Evolutionary conservation across 116 monocot species (phyloP).

Genomic region (Phalaenopsis hybrid): DNA sequence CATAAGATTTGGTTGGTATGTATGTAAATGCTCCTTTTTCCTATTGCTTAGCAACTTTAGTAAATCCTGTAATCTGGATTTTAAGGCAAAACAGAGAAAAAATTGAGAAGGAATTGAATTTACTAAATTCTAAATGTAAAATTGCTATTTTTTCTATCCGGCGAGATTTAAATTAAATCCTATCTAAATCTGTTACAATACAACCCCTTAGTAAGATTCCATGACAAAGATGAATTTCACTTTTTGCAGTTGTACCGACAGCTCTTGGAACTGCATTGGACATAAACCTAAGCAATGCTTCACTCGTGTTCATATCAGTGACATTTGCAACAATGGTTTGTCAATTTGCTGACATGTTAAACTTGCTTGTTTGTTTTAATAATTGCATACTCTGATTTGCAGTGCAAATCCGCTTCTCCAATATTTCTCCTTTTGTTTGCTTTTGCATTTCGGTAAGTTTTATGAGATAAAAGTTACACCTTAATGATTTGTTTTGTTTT

Average conservation of each 20-base stretch:
- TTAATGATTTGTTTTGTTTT: background rate
- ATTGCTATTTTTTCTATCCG: no score
- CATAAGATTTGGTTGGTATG: no score
- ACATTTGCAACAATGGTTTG: constrained; percentile 98
- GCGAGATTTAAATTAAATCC: no score
- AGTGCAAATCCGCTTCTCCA: constrained; percentile 97
- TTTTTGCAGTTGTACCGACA: constrained; percentile 81
- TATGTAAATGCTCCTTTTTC: no score
- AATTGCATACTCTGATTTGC: constrained; percentile 24
- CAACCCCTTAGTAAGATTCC: no score
- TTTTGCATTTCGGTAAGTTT: constrained; percentile 81
- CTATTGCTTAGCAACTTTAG: no score
- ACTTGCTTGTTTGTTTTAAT: constrained; percentile 8
- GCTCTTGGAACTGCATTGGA: constrained; percentile 81
- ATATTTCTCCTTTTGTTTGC: constrained; percentile 98
- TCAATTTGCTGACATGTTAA: background rate
- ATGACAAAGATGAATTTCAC: constrained; percentile 17
- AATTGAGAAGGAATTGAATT: no score
- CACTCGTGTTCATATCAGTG: constrained; percentile 91
- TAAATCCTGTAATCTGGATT: no score
- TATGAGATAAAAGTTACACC: background rate
- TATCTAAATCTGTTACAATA: background rate
- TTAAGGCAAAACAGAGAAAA: no score
- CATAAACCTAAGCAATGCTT: constrained; percentile 93
- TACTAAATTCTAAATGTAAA: no score